Percentiles rank a stretch among this genome's conserved stretches.
Evolutionary conservation across 1,284 basidiomycete species (phyloP).

Genomic region (Marasmius oreades): DNA sequence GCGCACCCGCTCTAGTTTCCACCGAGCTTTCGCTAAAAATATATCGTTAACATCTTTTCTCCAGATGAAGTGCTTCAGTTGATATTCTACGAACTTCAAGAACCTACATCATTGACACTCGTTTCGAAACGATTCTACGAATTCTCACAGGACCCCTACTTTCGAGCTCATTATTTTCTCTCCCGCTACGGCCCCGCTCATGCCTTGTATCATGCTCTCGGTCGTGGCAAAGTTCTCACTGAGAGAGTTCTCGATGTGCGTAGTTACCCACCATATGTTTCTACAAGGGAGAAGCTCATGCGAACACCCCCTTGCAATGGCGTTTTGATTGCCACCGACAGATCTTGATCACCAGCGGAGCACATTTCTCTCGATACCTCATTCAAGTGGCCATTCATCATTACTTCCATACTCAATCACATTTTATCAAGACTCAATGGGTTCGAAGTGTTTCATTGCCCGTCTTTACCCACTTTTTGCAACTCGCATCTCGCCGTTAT

Average conservation of each 20-base stretch:
- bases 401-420: constrained; percentile 64
- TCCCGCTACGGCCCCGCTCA: constrained; percentile 63
- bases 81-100: constrained; percentile 65
- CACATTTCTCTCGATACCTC: constrained; percentile 72
- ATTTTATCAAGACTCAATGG: constrained; percentile 72
- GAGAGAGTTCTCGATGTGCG: constrained; percentile 68
- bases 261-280: constrained; percentile 21
- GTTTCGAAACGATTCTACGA: constrained; percentile 53
- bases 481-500: constrained; percentile 51
- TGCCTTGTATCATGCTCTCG: constrained; percentile 68
- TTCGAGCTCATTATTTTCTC: constrained; percentile 72
- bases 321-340: constrained; percentile 24
- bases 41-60: constrained; percentile 13
- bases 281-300: constrained; percentile 14
- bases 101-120: constrained; percentile 56
- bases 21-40: constrained; percentile 1
- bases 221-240: constrained; percentile 60
- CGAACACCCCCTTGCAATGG: constrained; percentile 16
- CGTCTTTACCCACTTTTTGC: constrained; percentile 61
- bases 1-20: constrained; percentile 25
- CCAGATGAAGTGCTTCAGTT: constrained; percentile 70
- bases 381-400: constrained; percentile 73
- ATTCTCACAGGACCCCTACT: constrained; percentile 70
- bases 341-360: constrained; percentile 70
- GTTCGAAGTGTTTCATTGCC: constrained; percentile 57